Conservation (phyloP, 2,329 filamentous ascomycete species). For the Mycogone perniciosa region DNA sequence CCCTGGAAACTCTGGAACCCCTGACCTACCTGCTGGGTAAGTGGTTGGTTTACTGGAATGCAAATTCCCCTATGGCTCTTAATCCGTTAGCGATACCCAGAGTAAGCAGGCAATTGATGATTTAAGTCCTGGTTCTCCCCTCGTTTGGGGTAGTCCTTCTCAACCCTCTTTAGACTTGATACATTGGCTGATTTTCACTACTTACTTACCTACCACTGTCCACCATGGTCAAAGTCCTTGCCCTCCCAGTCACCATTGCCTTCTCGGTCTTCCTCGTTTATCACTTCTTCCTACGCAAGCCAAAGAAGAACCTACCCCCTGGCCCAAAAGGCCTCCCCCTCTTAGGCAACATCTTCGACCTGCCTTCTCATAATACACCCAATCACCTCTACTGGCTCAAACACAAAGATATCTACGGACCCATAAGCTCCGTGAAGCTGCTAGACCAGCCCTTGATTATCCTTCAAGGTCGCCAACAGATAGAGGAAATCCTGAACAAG, state of each 20-base stretch:
- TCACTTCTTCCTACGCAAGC: neutral
- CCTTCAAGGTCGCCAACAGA: conserved; percentile 30
- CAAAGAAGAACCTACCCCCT: conserved; percentile 15
- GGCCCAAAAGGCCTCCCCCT: conserved; percentile 31
- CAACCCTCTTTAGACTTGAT: too few species aligned
- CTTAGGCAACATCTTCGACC: conserved; percentile 39
- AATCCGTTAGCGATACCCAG: too few species aligned
- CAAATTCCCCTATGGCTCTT: too few species aligned
- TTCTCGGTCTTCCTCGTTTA: conserved; percentile 1
- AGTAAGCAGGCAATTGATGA: too few species aligned
- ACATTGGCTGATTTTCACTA: too few species aligned
- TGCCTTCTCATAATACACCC: conserved; percentile 28
- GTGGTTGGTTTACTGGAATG: too few species aligned
- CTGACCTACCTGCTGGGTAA: too few species aligned
- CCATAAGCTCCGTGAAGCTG: conserved; percentile 17
- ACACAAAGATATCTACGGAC: conserved; percentile 26
- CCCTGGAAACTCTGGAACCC: too few species aligned
- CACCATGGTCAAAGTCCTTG: neutral
- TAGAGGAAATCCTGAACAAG: conserved; percentile 31
- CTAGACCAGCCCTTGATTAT: conserved; percentile 31
- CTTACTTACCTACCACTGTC: neutral
- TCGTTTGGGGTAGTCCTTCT: too few species aligned
- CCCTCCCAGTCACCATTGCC: neutral
- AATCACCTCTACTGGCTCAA: conserved; percentile 28
- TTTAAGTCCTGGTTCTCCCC: too few species aligned